phyloP scores from a whole-genome alignment of 208 protist genomes.

The Endotrypanum monterogeii region DNA sequence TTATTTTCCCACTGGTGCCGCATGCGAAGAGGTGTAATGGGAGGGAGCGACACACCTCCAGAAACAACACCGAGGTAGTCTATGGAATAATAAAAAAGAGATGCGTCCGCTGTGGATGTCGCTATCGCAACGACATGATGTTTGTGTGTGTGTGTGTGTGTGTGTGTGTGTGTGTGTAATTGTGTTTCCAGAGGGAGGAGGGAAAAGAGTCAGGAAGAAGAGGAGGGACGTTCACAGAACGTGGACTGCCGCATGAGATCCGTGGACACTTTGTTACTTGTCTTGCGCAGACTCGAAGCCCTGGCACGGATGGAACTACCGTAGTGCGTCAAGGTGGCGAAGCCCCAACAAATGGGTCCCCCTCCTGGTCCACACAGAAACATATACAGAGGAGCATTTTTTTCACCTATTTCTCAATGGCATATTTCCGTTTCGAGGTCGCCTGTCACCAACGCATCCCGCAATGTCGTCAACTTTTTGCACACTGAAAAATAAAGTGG shows the following conservation, averaged over 20 bases:
- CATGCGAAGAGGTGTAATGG: too few relatives aligned
- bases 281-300: background rate
- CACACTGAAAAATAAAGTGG: too few relatives aligned
- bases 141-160: too few relatives aligned
- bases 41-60: background rate
- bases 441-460: too few relatives aligned
- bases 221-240: background rate
- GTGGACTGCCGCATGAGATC: background rate
- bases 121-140: background rate
- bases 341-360: background rate
- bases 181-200: background rate
- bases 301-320: background rate
- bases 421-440: too few relatives aligned
- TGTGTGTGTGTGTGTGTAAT: too few relatives aligned
- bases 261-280: background rate
- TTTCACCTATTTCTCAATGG: too few relatives aligned
- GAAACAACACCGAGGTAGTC: background rate
- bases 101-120: background rate
- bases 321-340: background rate
- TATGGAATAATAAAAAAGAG: background rate
- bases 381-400: too few relatives aligned
- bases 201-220: background rate
- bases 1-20: background rate
- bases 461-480: too few relatives aligned
- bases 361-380: too few relatives aligned